phyloP scores from a whole-genome alignment of 2,329 filamentous ascomycete genomes.

The Ascochyta clinopodiicola region DNA sequence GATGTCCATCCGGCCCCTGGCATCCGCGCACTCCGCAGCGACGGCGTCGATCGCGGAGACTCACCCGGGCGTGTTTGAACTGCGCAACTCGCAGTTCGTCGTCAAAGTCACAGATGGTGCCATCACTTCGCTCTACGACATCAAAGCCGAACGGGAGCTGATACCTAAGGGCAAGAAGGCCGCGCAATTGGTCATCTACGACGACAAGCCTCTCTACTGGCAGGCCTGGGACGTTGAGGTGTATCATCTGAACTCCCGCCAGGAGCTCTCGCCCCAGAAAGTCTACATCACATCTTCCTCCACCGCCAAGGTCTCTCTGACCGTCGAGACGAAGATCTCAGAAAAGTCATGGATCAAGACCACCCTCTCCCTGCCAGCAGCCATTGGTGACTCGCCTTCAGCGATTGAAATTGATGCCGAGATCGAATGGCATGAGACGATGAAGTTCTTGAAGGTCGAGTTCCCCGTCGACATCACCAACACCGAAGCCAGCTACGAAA shows the following conservation, averaged over 20 bases:
- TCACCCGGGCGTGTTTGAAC: conserved; percentile 70
- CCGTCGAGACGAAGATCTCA: conserved; percentile 86
- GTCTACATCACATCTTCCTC: conserved; percentile 75
- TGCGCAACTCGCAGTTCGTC: conserved; percentile 78
- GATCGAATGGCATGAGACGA: conserved; percentile 96
- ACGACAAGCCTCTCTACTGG: conserved; percentile 97
- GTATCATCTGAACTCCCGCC: conserved; percentile 86
- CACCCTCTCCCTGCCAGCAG: conserved; percentile 78
- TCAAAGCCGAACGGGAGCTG: conserved; percentile 74
- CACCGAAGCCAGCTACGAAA: conserved; percentile 93
- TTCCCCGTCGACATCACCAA: conserved; percentile 93
- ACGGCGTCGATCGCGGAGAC: conserved; percentile 59
- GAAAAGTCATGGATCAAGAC: conserved; percentile 85
- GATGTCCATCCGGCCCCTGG: conserved; percentile 42
- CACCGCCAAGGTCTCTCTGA: conserved; percentile 78
- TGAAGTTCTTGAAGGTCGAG: conserved; percentile 98
- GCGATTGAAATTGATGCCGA: conserved; percentile 81
- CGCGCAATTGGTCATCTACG: conserved; percentile 92
- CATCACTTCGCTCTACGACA: conserved; percentile 85
- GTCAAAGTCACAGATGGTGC: conserved; percentile 76
- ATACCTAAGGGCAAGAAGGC: conserved; percentile 76
- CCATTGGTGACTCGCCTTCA: conserved; percentile 68
- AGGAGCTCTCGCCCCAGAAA: conserved; percentile 72
- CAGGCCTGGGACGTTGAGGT: conserved; percentile 99
- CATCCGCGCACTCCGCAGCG: conserved; percentile 32